These are phyloP conservation scores for Sclerotiophoma versabilis DNA, from an alignment of 2,329 filamentous ascomycete genomes.

Conservation along the genomic window DNA sequence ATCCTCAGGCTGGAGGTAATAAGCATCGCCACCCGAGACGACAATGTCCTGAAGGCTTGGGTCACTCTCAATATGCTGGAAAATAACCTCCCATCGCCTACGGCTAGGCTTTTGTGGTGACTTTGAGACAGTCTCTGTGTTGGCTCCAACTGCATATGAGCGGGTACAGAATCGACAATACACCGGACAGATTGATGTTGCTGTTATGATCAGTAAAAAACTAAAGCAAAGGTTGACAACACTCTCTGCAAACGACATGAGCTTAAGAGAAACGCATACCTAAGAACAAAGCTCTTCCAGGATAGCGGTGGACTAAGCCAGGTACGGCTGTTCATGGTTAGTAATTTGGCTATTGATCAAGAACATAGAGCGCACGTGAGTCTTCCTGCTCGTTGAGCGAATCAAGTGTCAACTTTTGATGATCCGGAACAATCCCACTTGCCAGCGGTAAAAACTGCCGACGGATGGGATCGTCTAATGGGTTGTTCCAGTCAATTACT, in stretches of 20 bases:
- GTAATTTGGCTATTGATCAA: background rate
- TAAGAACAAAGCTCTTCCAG: slow-evolving; percentile 68
- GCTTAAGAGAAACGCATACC: slow-evolving; percentile 52
- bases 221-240: background rate
- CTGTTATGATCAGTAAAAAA: slow-evolving; percentile 28
- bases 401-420: slow-evolving; percentile 63
- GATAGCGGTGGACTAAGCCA: slow-evolving; percentile 69
- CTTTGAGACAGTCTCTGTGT: slow-evolving; percentile 60
- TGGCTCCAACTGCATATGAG: slow-evolving; percentile 64
- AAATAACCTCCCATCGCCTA: slow-evolving; percentile 65
- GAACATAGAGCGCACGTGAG: slow-evolving; percentile 46
- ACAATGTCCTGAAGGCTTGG: slow-evolving; percentile 64
- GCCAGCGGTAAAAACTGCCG: slow-evolving; percentile 67
- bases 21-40: slow-evolving; percentile 69
- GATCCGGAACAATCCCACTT: slow-evolving; percentile 62
- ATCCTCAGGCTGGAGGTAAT: slow-evolving; percentile 62
- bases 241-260: background rate
- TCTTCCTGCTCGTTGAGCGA: slow-evolving; percentile 66
- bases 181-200: slow-evolving; percentile 66
- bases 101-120: slow-evolving; percentile 41
- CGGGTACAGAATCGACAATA: slow-evolving; percentile 70
- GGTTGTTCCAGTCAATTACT: slow-evolving; percentile 65
- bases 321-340: slow-evolving; percentile 51
- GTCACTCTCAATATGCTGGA: slow-evolving; percentile 63
- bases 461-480: slow-evolving; percentile 65